Percentiles rank a stretch among this genome's conserved stretches.
phyloP scores from a whole-genome alignment of 2,329 filamentous ascomycete genomes.

The Calonectria crousiana region DNA sequence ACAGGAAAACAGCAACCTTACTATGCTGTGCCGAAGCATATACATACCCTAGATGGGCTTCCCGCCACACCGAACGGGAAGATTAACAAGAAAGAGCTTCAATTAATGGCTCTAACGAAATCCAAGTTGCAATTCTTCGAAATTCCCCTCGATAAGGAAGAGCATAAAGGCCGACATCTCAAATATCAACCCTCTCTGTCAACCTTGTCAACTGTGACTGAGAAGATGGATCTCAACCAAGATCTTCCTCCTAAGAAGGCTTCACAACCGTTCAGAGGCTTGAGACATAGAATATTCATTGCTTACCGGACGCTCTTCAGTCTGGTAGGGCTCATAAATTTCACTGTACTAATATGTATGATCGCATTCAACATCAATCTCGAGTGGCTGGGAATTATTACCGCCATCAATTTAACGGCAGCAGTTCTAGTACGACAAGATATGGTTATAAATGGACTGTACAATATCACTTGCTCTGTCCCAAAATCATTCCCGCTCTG shows the following conservation, averaged over 20 bases:
- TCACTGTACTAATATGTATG: conserved; percentile 59
- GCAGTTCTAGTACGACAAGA: conserved; percentile 68
- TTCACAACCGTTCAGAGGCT: conserved; percentile 52
- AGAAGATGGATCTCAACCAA: conserved; percentile 46
- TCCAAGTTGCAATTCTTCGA: conserved; percentile 10
- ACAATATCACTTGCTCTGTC: conserved; percentile 59
- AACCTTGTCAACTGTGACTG: conserved; percentile 40
- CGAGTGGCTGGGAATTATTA: conserved; percentile 56
- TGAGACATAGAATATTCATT: conserved; percentile 61
- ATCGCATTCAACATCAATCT: conserved; percentile 49
- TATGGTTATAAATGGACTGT: conserved; percentile 64
- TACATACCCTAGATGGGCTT: conserved; percentile 57
- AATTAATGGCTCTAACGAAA: conserved; percentile 44
- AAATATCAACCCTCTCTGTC: conserved; percentile 48
- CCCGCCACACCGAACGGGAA: conserved; percentile 69
- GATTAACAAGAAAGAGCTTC: conserved; percentile 63
- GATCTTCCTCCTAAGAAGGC: conserved; percentile 57
- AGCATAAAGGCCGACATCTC: conserved; percentile 39
- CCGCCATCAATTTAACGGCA: conserved; percentile 61
- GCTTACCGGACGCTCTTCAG: conserved; percentile 70
- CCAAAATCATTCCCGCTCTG: conserved; percentile 60
- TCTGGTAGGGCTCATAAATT: conserved; percentile 63
- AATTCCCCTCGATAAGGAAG: conserved; percentile 15
- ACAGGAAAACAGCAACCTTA: conserved; percentile 62
- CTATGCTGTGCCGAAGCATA: conserved; percentile 64